These are phyloP conservation scores for Fistulifera pelliculosa DNA, from an alignment of 108 stramenopile genomes.

Conservation along the genomic window DNA sequence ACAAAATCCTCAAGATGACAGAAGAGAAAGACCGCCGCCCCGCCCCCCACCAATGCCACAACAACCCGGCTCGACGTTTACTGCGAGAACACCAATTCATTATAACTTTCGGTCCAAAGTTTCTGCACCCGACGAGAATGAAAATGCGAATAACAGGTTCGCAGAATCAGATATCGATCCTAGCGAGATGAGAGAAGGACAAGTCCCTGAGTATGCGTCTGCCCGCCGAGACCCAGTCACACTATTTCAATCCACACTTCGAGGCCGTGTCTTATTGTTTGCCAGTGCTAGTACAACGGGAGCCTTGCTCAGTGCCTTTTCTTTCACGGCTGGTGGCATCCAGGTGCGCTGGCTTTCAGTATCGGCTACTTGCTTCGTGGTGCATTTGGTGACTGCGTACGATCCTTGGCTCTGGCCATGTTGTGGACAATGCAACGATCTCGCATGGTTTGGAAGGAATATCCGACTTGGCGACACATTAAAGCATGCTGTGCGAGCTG, in stretches of 20 bases:
- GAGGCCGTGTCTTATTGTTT: slow-evolving; percentile 41
- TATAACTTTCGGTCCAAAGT: slow-evolving; percentile 23
- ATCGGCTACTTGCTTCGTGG: slow-evolving; percentile 50
- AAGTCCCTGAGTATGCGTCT: slow-evolving; percentile 26
- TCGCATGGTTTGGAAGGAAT: slow-evolving; percentile 37
- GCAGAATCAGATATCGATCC: too few relatives aligned
- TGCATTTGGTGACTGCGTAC: slow-evolving; percentile 63
- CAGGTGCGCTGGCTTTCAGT: slow-evolving; percentile 23
- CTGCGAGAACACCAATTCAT: slow-evolving; percentile 22
- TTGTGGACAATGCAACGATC: slow-evolving; percentile 48
- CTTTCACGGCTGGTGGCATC: slow-evolving; percentile 43
- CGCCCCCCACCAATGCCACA: neutral
- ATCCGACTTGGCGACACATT: slow-evolving; percentile 62
- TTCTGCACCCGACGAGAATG: neutral
- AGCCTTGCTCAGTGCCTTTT: slow-evolving; percentile 32
- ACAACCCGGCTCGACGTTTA: slow-evolving; percentile 4
- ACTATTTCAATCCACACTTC: slow-evolving; percentile 48
- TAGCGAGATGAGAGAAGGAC: slow-evolving; percentile 17
- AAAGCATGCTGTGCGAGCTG: slow-evolving; percentile 34
- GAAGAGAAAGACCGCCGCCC: neutral
- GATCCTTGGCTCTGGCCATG: slow-evolving; percentile 57
- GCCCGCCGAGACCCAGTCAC: slow-evolving; percentile 62
- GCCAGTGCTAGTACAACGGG: slow-evolving; percentile 40
- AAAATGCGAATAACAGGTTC: slow-evolving; percentile 2
- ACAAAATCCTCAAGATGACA: too few relatives aligned